Evolutionary conservation across 106 monocot species (phyloP).

Genomic region (Posidonia australis): DNA sequence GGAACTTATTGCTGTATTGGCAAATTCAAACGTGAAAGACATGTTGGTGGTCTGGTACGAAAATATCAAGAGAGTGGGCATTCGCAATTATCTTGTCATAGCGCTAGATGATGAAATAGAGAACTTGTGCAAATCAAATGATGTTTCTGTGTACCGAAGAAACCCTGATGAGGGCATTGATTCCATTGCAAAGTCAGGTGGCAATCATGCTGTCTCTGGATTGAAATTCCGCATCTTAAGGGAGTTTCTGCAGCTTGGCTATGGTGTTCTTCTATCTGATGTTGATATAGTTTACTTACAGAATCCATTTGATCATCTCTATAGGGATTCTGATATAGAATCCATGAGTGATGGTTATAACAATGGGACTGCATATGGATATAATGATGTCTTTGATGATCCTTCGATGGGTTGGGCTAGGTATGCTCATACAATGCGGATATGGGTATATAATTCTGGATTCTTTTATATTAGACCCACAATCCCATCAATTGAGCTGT

Average conservation of each 20-base stretch:
- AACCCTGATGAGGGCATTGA: conserved; percentile 60
- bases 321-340: conserved; percentile 82
- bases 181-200: conserved; percentile 49
- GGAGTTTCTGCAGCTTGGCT: conserved; percentile 92
- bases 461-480: conserved; percentile 93
- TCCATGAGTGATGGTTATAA: conserved; percentile 96
- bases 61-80: conserved; percentile 69
- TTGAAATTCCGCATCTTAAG: conserved; percentile 79
- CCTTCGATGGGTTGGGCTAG: conserved; percentile 79
- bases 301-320: conserved; percentile 85
- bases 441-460: conserved; percentile 97
- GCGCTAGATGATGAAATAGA: conserved; percentile 78
- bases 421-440: conserved; percentile 65
- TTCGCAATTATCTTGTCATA: conserved; percentile 71
- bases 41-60: conserved; percentile 71
- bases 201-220: conserved; percentile 90
- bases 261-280: conserved; percentile 88
- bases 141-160: conserved; percentile 73
- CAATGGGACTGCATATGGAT: conserved; percentile 82
- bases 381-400: conserved; percentile 76
- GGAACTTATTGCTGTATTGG: conserved; percentile 71
- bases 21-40: conserved; percentile 75
- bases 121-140: conserved; percentile 54
- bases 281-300: conserved; percentile 86
- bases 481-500: conserved; percentile 72